phyloP scores from a whole-genome alignment of 768 basidiomycete genomes.

The Amanita rubescens region DNA sequence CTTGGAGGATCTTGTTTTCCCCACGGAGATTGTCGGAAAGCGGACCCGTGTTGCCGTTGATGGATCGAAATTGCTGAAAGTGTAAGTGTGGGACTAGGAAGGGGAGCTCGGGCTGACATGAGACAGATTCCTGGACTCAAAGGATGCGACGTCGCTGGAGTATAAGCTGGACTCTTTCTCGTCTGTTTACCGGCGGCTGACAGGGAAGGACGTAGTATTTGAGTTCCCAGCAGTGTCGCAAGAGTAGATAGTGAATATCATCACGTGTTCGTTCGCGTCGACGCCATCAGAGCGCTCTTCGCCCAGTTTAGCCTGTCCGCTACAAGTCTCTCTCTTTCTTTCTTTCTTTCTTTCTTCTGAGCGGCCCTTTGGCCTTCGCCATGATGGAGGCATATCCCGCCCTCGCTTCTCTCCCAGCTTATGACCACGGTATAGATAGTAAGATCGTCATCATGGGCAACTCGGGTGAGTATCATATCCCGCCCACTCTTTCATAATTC shows the following conservation, averaged over 20 bases:
- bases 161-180: conserved; percentile 99
- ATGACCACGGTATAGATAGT: conserved; percentile 83
- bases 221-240: conserved; percentile 79
- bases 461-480: conserved; percentile 30
- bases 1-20: conserved; percentile 97
- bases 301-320: conserved; percentile 23
- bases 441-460: conserved; percentile 97
- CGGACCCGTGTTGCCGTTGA: conserved; percentile 90
- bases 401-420: conserved; percentile 63
- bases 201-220: conserved; percentile 95
- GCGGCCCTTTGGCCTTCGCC: conserved; percentile 36
- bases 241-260: conserved; percentile 46
- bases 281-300: conserved; percentile 7
- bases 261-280: conserved; percentile 24
- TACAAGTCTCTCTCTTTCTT: conserved; percentile 18
- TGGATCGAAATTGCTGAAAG: conserved; percentile 93
- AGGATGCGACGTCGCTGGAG: conserved; percentile 96
- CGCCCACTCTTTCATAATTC: conserved; percentile 10
- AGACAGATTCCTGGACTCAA: conserved; percentile 89
- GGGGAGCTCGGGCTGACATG: conserved; percentile 13
- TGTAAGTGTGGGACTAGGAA: conserved; percentile 54
- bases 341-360: conserved; percentile 27
- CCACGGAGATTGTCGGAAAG: conserved; percentile 99
- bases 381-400: conserved; percentile 46
- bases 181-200: conserved; percentile 90